Percentiles rank a stretch among this genome's conserved stretches.
Evolutionary conservation across 495 filamentous ascomycete genomes (phyloP).

Genomic region (Thermothielavioides terrestris): DNA sequence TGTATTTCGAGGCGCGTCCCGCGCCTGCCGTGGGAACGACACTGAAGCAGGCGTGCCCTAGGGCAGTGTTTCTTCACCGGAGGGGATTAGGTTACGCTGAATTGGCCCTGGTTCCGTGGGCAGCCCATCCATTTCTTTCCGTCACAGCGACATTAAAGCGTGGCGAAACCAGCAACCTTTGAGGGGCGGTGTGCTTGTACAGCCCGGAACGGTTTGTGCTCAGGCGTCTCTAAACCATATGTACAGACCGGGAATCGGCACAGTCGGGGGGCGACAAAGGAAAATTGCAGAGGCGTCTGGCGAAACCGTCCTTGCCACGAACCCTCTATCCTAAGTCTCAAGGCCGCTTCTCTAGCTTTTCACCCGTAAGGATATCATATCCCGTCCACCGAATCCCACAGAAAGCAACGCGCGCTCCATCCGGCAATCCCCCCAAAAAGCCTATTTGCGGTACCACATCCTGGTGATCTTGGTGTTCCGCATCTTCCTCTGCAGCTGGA

Average conservation of each 20-base stretch:
- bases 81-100: not conserved
- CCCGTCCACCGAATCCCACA: not conserved
- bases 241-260: constrained; percentile 8
- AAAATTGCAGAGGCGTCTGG: not conserved
- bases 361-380: too few relatives aligned
- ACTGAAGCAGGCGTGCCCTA: too few relatives aligned
- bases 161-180: too few relatives aligned
- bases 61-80: too few relatives aligned
- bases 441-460: constrained; percentile 47
- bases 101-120: too few relatives aligned
- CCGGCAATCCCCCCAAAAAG: not conserved
- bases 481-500: constrained; percentile 84
- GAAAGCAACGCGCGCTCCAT: not conserved
- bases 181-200: constrained; percentile 1
- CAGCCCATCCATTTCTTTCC: too few relatives aligned
- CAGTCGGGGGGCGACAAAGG: not conserved
- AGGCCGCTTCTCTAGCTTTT: too few relatives aligned
- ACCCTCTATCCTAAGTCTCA: not conserved
- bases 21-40: too few relatives aligned
- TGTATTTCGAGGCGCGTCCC: too few relatives aligned
- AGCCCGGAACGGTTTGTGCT: not conserved
- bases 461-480: constrained; percentile 63
- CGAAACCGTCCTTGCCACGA: not conserved
- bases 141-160: too few relatives aligned
- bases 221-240: not conserved